Evolutionary conservation across 2,329 filamentous ascomycete genomes (phyloP), one percentile per base, ranked within the genome.

Genomic region (Neofusicoccum ribis): DNA sequence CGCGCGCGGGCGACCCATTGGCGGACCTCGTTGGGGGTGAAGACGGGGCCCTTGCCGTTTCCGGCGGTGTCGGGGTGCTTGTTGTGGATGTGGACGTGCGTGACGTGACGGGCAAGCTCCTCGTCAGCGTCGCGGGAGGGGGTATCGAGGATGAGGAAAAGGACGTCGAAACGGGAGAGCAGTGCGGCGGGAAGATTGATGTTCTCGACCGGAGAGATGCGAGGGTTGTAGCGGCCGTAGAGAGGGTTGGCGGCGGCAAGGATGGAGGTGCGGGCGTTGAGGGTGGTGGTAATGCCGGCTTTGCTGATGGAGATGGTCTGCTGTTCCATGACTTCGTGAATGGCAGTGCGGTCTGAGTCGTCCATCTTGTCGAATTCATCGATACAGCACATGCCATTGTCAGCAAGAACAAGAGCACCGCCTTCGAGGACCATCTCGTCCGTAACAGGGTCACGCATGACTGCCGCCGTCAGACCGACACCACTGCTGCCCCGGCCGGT

Each of bases 151-250:
- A 99, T 93, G 52, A 99, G 85, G 85, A 98, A 99, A 70, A 99
- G 87, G 70, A 99, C 86, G 77, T 99, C 95, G 80, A 99, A 99
- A 86, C 95, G 92, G 66, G 94, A 97, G 63, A 99, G 87, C 20
- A 99, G 87, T 20, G 95, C 95, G 17, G 95, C 95, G n/a, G 95
- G 95, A 46, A 99, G 88, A 79, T 99, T 99, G 81, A 99, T 99
- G 79, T 99, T 99, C 79, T 99, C 95, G 31, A 99, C 93, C 0
- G 95, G 95, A 0, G 94, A 97, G 72, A 99, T 91, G 68, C 93
- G 92, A 65, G 95, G 95, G 81, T 99, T 99, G 84, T 99, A 99
- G 68, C 95, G 92, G 69, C 95, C 95, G 74, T 99, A 99, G 47
- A 99, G 86, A 65, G 95, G 95, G 81, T 99, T 99, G 70, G 95